Evolutionary conservation across 2,329 filamentous ascomycete genomes (phyloP).

Genomic region (Rhinocladiella mackenziei): DNA sequence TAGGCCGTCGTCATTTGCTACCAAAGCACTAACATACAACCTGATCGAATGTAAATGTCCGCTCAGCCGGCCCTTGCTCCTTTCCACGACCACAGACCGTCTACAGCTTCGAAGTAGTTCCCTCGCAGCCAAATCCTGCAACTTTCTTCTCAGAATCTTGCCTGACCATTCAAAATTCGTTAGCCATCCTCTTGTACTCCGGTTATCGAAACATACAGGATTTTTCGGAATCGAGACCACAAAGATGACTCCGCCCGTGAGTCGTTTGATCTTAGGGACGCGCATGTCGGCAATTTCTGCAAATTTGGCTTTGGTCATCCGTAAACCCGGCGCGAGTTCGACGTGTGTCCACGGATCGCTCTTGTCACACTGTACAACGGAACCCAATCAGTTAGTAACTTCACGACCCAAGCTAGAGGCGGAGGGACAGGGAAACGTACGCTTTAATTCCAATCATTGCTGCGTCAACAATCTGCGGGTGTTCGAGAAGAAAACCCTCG

Average conservation of each 20-base stretch:
- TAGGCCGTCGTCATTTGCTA: too few species aligned
- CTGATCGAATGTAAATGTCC: too few species aligned
- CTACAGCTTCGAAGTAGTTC: conserved; percentile 13
- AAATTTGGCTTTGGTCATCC: conserved; percentile 38
- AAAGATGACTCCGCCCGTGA: conserved; percentile 46
- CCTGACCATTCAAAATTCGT: conserved; percentile 33
- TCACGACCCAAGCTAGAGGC: background rate
- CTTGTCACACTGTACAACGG: conserved; percentile 27
- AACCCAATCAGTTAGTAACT: background rate
- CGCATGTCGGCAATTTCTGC: conserved; percentile 40
- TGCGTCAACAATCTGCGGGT: conserved; percentile 44
- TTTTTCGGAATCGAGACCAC: conserved; percentile 48
- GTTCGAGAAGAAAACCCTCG: conserved; percentile 44
- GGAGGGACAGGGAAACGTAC: conserved; percentile 22
- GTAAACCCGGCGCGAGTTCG: conserved; percentile 36
- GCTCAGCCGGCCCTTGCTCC: background rate
- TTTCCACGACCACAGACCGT: background rate
- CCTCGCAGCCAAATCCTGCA: conserved; percentile 16
- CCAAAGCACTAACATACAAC: too few species aligned
- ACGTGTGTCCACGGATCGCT: conserved; percentile 29
- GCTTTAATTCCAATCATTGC: conserved; percentile 46
- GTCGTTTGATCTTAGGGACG: conserved; percentile 44
- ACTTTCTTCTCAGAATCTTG: conserved; percentile 43
- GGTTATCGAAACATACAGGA: conserved; percentile 19
- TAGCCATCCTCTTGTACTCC: background rate